phyloP scores from a whole-genome alignment of 805 yeast genomes.

The Ogataea chonburiensis region DNA sequence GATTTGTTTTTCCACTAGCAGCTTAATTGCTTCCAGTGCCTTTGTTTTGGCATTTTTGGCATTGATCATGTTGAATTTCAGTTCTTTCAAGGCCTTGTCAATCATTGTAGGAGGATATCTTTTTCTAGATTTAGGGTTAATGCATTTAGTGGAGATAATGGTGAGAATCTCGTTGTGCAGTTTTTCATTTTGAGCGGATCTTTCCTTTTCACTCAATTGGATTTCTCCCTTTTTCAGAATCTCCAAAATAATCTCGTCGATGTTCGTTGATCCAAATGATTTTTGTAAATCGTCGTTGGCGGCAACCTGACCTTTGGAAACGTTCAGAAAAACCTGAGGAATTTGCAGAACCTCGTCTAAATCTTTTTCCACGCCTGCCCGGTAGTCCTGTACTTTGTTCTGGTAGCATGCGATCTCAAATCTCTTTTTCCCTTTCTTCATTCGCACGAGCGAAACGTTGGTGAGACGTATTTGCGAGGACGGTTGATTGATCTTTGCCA shows the following conservation, averaged over 20 bases:
- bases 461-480: constrained; percentile 85
- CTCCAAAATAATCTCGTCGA: constrained; percentile 72
- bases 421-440: constrained; percentile 87
- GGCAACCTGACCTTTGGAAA: constrained; percentile 92
- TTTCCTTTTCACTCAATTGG: constrained; percentile 90
- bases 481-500: constrained; percentile 74
- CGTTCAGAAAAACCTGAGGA: constrained; percentile 90
- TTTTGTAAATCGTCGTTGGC: constrained; percentile 76
- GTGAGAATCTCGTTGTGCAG: constrained; percentile 70
- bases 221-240: constrained; percentile 90
- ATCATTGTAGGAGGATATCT: constrained; percentile 95
- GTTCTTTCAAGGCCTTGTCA: constrained; percentile 74
- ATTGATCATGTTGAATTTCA: constrained; percentile 76
- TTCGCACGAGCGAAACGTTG: constrained; percentile 87
- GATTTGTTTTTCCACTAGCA: constrained; percentile 72
- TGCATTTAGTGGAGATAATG: constrained; percentile 83
- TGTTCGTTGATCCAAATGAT: constrained; percentile 73
- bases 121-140: constrained; percentile 84
- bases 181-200: constrained; percentile 65
- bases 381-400: constrained; percentile 94
- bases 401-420: constrained; percentile 96
- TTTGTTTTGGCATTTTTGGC: constrained; percentile 65
- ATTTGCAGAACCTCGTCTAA: constrained; percentile 94
- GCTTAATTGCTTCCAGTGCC: constrained; percentile 86
- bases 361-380: constrained; percentile 86